phyloP scores from a whole-genome alignment of 148 eudicot genomes.

The Vaccinium macrocarpon region DNA sequence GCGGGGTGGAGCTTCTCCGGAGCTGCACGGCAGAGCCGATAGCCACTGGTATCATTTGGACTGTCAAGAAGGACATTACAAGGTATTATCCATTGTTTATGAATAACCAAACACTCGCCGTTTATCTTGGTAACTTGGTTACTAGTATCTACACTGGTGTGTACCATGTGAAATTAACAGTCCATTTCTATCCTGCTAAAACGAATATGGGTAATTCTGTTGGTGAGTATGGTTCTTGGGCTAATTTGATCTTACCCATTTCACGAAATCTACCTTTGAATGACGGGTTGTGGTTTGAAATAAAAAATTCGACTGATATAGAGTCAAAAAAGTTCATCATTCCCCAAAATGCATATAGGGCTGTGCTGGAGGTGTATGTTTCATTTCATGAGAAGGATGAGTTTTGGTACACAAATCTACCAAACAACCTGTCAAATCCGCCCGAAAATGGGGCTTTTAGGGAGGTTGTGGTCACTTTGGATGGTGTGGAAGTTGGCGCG shows the following conservation, averaged over 20 bases:
- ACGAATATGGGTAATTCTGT: not conserved
- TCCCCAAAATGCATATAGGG: conserved; percentile 74
- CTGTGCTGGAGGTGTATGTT: conserved; percentile 83
- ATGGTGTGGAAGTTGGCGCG: conserved; percentile 60
- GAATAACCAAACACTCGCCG: conserved; percentile 56
- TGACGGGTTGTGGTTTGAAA: conserved; percentile 92
- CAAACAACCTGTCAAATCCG: conserved; percentile 43
- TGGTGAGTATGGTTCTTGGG: conserved; percentile 28
- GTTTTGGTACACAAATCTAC: conserved; percentile 69
- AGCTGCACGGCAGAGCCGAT: conserved; percentile 93
- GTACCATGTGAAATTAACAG: conserved; percentile 67
- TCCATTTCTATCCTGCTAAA: conserved; percentile 58
- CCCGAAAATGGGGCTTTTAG: conserved; percentile 81
- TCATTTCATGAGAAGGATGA: conserved; percentile 90
- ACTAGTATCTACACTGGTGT: conserved; percentile 69
- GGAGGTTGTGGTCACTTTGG: conserved; percentile 75
- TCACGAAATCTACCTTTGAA: conserved; percentile 67
- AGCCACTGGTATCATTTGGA: conserved; percentile 65
- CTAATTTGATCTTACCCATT: conserved; percentile 75
- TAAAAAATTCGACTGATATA: conserved; percentile 47
- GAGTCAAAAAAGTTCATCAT: conserved; percentile 44
- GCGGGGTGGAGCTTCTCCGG: conserved; percentile 82
- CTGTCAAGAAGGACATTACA: conserved; percentile 64
- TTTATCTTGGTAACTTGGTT: conserved; percentile 70
- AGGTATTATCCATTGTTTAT: conserved; percentile 59